Evolutionary conservation across 331 rosid genomes (phyloP).

Genomic region (Spiraea crenata): DNA sequence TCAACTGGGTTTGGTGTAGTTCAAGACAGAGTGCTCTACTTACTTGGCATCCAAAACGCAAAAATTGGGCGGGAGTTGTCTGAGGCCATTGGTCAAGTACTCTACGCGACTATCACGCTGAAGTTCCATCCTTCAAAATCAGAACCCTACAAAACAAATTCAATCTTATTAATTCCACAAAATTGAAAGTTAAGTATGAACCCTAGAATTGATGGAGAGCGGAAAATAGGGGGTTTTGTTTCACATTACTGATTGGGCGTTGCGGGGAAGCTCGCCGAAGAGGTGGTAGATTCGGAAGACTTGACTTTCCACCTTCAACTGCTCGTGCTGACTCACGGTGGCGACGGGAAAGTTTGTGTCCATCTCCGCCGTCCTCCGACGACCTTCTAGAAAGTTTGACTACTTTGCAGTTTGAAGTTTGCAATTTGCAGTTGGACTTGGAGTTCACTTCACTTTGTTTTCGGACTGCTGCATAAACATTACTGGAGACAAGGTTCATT

Average conservation of each 20-base stretch:
- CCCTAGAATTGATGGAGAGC: conserved; percentile 2
- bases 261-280: conserved; percentile 46
- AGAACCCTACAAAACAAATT: neutral
- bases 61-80: conserved; percentile 54
- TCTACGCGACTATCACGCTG: conserved; percentile 68
- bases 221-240: neutral
- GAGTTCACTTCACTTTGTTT: neutral
- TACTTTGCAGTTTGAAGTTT: neutral
- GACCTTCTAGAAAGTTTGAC: neutral
- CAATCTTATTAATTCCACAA: neutral
- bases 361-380: conserved; percentile 16
- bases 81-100: conserved; percentile 60
- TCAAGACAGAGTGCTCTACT: too few species aligned
- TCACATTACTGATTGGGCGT: conserved; percentile 59
- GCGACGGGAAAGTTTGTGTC: conserved; percentile 26
- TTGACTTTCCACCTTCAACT: conserved; percentile 55
- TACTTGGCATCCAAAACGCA: conserved; percentile 80
- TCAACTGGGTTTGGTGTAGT: too few species aligned
- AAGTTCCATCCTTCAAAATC: conserved; percentile 58
- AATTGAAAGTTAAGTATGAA: neutral
- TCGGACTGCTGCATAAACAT: neutral
- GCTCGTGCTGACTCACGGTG: conserved; percentile 65
- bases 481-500: neutral
- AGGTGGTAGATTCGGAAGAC: conserved; percentile 50
- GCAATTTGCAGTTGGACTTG: too few species aligned